These are phyloP conservation scores for Ophiostoma montium DNA, from an alignment of 2,329 filamentous ascomycete genomes.

Conservation along the genomic window DNA sequence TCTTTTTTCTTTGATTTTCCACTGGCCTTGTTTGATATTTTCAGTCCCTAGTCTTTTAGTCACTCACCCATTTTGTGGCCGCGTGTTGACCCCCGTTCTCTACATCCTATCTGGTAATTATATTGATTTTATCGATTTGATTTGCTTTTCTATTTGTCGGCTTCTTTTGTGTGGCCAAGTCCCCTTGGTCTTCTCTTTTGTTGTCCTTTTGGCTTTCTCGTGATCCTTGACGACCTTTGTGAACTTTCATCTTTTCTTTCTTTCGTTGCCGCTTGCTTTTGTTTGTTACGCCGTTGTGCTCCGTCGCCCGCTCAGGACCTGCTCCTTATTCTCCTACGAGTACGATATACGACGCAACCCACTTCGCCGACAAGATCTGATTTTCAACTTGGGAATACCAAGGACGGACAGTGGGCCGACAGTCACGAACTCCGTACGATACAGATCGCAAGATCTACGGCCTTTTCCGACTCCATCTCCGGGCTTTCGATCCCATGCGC, in stretches of 20 bases:
- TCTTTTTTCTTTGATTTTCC: neutral
- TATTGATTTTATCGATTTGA: neutral
- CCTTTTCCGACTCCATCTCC: neutral
- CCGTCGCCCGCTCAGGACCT: neutral
- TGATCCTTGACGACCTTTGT: neutral
- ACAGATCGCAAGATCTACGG: too few relatives aligned
- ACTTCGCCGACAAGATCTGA: neutral
- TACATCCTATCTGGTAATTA: neutral
- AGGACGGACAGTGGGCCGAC: neutral
- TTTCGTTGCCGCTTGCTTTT: neutral
- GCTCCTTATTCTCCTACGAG: neutral
- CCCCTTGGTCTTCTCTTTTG: neutral
- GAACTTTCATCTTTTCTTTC: neutral
- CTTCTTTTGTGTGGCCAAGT: neutral
- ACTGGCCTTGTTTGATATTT: neutral
- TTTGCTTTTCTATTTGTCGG: neutral
- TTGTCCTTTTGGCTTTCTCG: neutral
- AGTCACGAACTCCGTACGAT: too few relatives aligned
- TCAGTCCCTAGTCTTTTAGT: neutral
- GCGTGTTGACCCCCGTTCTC: slow-evolving; percentile 3
- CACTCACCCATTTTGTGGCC: neutral
- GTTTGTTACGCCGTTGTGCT: neutral
- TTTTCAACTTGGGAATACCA: neutral
- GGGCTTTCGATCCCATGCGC: too few relatives aligned
- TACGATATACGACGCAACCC: neutral